Evolutionary conservation across 441 rosid genomes (phyloP).

Genomic region (Macaranga tanarius): DNA sequence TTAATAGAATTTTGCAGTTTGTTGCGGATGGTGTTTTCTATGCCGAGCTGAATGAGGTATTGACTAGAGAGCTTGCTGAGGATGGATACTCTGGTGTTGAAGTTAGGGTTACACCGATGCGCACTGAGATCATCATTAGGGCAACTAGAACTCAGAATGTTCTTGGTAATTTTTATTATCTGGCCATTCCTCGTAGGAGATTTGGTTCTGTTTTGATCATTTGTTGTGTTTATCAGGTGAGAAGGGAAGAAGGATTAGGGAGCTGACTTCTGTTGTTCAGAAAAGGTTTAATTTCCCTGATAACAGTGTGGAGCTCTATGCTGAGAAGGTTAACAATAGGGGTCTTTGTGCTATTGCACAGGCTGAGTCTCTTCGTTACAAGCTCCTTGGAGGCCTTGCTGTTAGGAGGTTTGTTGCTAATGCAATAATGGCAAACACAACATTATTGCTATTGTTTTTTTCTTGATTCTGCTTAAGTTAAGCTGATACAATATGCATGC

Average conservation of each 20-base stretch:
- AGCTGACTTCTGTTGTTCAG: constrained; percentile 77
- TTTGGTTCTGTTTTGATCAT: not conserved
- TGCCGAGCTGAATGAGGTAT: constrained; percentile 67
- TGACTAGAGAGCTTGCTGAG: constrained; percentile 74
- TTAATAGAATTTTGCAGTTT: constrained; percentile 33
- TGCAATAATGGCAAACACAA: not conserved
- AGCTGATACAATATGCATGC: too few species aligned
- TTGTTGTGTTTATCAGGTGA: constrained; percentile 43
- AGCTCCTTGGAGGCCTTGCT: constrained; percentile 89
- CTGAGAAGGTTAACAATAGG: constrained; percentile 73
- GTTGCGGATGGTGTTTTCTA: constrained; percentile 73
- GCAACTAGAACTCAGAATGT: constrained; percentile 77
- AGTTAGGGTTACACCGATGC: constrained; percentile 73
- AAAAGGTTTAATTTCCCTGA: constrained; percentile 73
- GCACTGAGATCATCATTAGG: constrained; percentile 73
- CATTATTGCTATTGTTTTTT: too few species aligned
- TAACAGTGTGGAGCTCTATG: constrained; percentile 80
- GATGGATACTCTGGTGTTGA: constrained; percentile 87
- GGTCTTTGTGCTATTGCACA: constrained; percentile 94
- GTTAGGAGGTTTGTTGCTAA: constrained; percentile 59
- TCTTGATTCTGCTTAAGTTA: too few species aligned
- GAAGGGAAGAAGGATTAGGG: constrained; percentile 85
- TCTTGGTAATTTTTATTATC: constrained; percentile 40
- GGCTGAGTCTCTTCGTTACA: constrained; percentile 90
- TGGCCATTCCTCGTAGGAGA: too few species aligned